Percentiles rank a stretch among this genome's conserved stretches.
Conservation (phyloP, 257 asterid genomes). For the Thymus quinquecostatus region DNA sequence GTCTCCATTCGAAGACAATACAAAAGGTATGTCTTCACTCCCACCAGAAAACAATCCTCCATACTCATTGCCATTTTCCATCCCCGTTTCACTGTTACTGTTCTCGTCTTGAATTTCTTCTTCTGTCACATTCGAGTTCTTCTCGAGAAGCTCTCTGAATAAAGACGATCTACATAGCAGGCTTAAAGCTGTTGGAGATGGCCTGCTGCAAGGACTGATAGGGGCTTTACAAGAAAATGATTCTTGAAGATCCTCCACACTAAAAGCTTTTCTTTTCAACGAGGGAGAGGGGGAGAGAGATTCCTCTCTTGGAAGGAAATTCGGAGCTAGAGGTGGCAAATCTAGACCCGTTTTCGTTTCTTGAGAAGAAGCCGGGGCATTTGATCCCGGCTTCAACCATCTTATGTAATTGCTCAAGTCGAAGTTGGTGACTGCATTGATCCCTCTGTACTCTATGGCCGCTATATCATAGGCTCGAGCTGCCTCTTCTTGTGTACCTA, state of each 20-base stretch:
- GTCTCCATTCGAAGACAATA: conserved; percentile 37
- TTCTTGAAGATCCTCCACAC: conserved; percentile 39
- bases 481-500: conserved; percentile 72
- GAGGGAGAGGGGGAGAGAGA: conserved; percentile 36
- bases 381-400: conserved; percentile 50
- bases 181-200: conserved; percentile 66
- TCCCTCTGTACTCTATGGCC: conserved; percentile 66
- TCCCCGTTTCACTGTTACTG: conserved; percentile 10
- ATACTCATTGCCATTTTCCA: conserved; percentile 32
- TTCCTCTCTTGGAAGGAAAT: conserved; percentile 35
- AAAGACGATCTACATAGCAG: conserved; percentile 62
- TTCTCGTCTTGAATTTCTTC: conserved; percentile 39
- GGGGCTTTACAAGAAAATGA: conserved; percentile 39
- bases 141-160: conserved; percentile 60
- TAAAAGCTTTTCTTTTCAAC: conserved; percentile 40
- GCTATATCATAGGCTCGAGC: conserved; percentile 72
- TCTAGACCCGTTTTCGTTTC: conserved; percentile 36
- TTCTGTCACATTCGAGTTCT: conserved; percentile 47
- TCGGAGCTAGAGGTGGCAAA: conserved; percentile 24
- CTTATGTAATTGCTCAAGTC: conserved; percentile 62
- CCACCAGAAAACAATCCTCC: conserved; percentile 39
- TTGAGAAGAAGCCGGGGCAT: conserved; percentile 31
- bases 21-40: conserved; percentile 41
- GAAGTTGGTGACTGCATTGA: conserved; percentile 62
- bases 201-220: conserved; percentile 38